phyloP scores from a whole-genome alignment of 2,329 filamentous ascomycete species.

The Diplodia seriata region DNA sequence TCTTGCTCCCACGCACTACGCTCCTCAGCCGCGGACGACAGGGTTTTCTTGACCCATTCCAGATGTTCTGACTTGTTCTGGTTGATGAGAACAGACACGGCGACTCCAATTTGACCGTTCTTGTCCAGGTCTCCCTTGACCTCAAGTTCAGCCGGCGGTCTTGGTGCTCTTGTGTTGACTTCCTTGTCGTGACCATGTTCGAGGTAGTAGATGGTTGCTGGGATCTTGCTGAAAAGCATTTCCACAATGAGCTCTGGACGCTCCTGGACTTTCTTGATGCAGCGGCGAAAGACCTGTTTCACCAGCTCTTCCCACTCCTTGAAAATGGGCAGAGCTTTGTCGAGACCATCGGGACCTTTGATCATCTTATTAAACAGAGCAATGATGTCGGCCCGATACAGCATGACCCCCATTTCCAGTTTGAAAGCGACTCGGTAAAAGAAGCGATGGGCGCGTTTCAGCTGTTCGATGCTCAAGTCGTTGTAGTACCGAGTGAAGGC shows the following conservation, averaged over 20 bases:
- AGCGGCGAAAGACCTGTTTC: constrained; percentile 80
- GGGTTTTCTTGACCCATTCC: constrained; percentile 79
- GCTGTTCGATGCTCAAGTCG: constrained; percentile 78
- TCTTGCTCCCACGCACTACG: constrained; percentile 79
- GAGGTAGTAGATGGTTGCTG: constrained; percentile 81
- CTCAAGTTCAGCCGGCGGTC: constrained; percentile 80
- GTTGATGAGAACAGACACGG: constrained; percentile 79
- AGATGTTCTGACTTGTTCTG: constrained; percentile 77
- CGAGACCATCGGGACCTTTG: constrained; percentile 81
- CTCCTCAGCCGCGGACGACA: constrained; percentile 73
- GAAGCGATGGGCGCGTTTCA: constrained; percentile 92
- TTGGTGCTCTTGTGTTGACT: constrained; percentile 67
- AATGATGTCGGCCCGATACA: constrained; percentile 91
- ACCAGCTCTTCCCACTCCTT: constrained; percentile 92
- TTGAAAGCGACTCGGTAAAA: constrained; percentile 96
- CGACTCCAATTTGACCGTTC: constrained; percentile 75
- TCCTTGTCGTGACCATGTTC: constrained; percentile 91
- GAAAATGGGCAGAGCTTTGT: constrained; percentile 69
- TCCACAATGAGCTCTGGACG: constrained; percentile 86
- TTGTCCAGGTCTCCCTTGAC: constrained; percentile 74
- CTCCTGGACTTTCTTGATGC: constrained; percentile 83
- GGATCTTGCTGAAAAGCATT: constrained; percentile 93
- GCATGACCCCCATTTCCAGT: constrained; percentile 84
- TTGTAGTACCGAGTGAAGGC: constrained; percentile 79
- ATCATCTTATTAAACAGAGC: constrained; percentile 89